These are phyloP conservation scores for Breynia disticha DNA, from an alignment of 441 rosid species.

Conservation along the genomic window DNA sequence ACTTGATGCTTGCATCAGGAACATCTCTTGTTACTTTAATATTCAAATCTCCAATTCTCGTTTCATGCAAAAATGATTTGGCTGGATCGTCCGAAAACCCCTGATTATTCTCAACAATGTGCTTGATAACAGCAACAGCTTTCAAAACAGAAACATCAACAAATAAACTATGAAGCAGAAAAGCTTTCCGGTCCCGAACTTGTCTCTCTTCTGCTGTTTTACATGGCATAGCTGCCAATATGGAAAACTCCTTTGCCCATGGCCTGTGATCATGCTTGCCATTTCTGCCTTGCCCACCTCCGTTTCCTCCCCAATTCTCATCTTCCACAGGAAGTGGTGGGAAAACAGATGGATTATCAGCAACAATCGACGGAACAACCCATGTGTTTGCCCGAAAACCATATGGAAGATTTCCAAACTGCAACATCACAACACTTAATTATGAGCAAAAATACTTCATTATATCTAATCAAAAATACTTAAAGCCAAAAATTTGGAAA, in stretches of 20 bases:
- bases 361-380: slow-evolving; percentile 53
- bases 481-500: neutral
- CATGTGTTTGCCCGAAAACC: slow-evolving; percentile 68
- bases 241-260: slow-evolving; percentile 61
- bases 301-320: slow-evolving; percentile 58
- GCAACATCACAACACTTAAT: slow-evolving; percentile 11
- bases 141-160: slow-evolving; percentile 48
- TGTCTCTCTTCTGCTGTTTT: slow-evolving; percentile 60
- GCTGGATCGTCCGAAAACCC: slow-evolving; percentile 14
- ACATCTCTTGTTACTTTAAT: slow-evolving; percentile 33
- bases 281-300: slow-evolving; percentile 57
- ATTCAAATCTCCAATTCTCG: slow-evolving; percentile 45
- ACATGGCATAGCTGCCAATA: slow-evolving; percentile 51
- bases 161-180: slow-evolving; percentile 54
- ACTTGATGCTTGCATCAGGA: slow-evolving; percentile 30
- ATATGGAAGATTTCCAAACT: slow-evolving; percentile 70
- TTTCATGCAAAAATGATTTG: slow-evolving; percentile 25
- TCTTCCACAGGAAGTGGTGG: slow-evolving; percentile 49
- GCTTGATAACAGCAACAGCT: slow-evolving; percentile 42
- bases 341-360: slow-evolving; percentile 36
- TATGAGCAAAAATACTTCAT: slow-evolving; percentile 7
- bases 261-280: slow-evolving; percentile 46
- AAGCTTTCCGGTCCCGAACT: slow-evolving; percentile 56
- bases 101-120: slow-evolving; percentile 23
- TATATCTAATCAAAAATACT: neutral